A percentile compares a stretch with the other conserved stretches of the same genome.
These are phyloP conservation scores for Wickerhamiella slavikovae DNA, from an alignment of 805 yeast species.

Conservation along the genomic window DNA sequence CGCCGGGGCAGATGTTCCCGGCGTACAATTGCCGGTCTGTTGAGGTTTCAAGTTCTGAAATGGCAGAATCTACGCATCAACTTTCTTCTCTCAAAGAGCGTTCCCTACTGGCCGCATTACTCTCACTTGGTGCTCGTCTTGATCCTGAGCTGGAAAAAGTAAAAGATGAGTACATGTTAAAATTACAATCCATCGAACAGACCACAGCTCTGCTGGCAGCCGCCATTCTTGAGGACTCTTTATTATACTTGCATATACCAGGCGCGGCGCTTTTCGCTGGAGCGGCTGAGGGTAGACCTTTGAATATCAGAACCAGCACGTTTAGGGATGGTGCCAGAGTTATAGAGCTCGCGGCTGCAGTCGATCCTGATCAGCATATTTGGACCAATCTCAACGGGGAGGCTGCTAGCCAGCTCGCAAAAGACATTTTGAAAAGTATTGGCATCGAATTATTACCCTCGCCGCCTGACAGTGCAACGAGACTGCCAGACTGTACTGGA, in stretches of 20 bases:
- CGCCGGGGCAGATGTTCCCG: too few relatives aligned
- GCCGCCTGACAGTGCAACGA: too few relatives aligned
- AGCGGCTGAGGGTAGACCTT: constrained; percentile 1
- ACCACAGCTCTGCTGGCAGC: constrained; percentile 1
- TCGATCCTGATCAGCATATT: constrained; percentile 1
- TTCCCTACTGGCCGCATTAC: constrained; percentile 2
- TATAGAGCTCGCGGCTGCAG: constrained; percentile 2
- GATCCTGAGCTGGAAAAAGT: constrained; percentile 1
- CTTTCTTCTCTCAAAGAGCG: too few relatives aligned
- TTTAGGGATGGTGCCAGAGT: constrained; percentile 2
- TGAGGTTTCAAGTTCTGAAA: too few relatives aligned
- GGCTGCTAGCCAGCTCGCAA: neutral
- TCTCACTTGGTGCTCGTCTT: constrained; percentile 2
- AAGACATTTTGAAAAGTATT: constrained; percentile 1
- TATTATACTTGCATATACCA: neutral
- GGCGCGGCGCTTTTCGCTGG: constrained; percentile 2
- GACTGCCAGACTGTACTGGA: constrained; percentile 1
- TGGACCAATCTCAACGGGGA: constrained; percentile 1
- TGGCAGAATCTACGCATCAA: too few relatives aligned
- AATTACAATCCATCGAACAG: constrained; percentile 1
- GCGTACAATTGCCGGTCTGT: too few relatives aligned
- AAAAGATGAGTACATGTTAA: constrained; percentile 1
- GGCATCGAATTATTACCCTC: constrained; percentile 2
- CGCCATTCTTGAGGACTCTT: constrained; percentile 5
- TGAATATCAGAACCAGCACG: constrained; percentile 2